Evolutionary conservation across 2,329 filamentous ascomycete species (phyloP), one percentile per base, ranked within the genome.

Genomic region (Aplosporella prunicola): DNA sequence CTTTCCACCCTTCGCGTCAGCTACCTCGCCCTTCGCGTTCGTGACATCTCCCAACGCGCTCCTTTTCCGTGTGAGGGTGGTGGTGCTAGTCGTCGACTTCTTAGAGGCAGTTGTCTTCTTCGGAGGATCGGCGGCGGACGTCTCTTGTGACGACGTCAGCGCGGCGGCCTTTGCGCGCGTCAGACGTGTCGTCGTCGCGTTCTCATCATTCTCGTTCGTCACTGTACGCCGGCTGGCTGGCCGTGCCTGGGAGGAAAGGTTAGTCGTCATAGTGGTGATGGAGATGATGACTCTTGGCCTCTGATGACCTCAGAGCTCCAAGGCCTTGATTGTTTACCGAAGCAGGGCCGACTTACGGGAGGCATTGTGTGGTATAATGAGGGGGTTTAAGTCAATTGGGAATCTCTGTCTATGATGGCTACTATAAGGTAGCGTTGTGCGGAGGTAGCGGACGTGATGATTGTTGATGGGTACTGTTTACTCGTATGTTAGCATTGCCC

Each of bases 181-280:
- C 59, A 95, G 69, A 66, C 88, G 86, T 65, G 82, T 85, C 44
- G 82, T 78, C 42, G 70, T 64, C 42, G 61, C 63, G 61, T 94
- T 93, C 69, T 95, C 91, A 61, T 95, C 89, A 59, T 95, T 95
- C 70, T 95, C 88, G 63, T 93, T 91, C 48, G 81, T 82, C 53
- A 81, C 74, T 60, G 78, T 74, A 65, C 87, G 81, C 60, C 78
- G 74, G 63, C 82, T 76, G 54, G 78, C 70, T 58, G 75, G 69
- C 63, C 83, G 81, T 69, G 72, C 74, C 81, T 80, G 33, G 55
- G 26, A 47, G 44, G 32, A 49, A 45, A 44, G 50, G 62, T 72
- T 69, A 68, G 61, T 53, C 44, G 18, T 10, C n/a, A n/a, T n/a
- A n/a, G n/a, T n/a, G n/a, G n/a, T n/a, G n/a, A n/a, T n/a, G n/a